Evolutionary conservation across 805 yeast genomes (phyloP), one percentile per base, ranked within the genome.

Genomic region (Yamadazyma phyllophila): DNA sequence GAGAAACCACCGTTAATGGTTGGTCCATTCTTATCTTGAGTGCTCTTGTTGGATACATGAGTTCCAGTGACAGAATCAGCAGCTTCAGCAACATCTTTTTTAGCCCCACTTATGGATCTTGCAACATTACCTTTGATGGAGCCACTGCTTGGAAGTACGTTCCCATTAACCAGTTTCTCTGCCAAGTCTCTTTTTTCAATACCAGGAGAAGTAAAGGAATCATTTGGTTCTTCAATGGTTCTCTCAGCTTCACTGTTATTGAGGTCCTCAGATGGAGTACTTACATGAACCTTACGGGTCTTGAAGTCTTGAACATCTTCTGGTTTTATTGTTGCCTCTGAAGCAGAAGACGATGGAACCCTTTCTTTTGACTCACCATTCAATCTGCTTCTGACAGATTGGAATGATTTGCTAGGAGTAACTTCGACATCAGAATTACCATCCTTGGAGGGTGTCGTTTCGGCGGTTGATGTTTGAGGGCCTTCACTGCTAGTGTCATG

Each of bases 361-460:
- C 54, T 48, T n/a, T 20, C 15, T n/a, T 33, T 33, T 7, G 9
- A 36, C 8, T 40, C 41, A 24, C 24, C 48, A 13, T 33, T 44
- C 15, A 45, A 12, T 38, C 47, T 43, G 17, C 35, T 39, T 44
- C 38, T 43, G 8, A 43, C 46, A 4, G 46, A 43, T 30, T 35
- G 43, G 45, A 46, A 36, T 20, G 49, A 37, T 39, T 48, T 50
- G 30, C 31, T 46, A 9, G 54, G 52, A 8, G 48, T 35, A 7
- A 37, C 17, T 13, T 48, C 52, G 6, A 42, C 20, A n/a, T 41
- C 46, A 5, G 42, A 44, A 11, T 47, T 53, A 13, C 29, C 44
- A 20, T 58, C 65, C 37, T 59, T 58, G 5, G 63, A 50, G 14
- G 66, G 66, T 2, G 67, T 58, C 12, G 66, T 62, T 50, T 62